Conservation (phyloP, 2,329 filamentous ascomycete species). For the Ceratocystis destructans region DNA sequence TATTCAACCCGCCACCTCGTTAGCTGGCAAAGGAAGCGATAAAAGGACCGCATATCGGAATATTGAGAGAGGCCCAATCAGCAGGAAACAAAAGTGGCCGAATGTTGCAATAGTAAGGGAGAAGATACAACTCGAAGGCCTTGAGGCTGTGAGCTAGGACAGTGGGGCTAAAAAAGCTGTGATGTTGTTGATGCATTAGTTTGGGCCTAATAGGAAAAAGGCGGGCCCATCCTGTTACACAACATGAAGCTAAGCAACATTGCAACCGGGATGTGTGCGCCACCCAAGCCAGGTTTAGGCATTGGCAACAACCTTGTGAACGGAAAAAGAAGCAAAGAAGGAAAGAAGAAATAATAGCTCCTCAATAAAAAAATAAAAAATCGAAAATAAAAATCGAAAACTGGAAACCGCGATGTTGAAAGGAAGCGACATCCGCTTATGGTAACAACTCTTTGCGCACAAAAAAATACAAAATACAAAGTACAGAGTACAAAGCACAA, state of each 20-base stretch:
- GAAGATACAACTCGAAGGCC: neutral
- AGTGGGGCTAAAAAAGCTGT: constrained; percentile 4
- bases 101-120: neutral
- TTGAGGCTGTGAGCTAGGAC: neutral
- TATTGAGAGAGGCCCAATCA: neutral
- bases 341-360: neutral
- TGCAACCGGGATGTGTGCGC: constrained; percentile 1
- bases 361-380: neutral
- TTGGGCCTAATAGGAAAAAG: constrained; percentile 11
- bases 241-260: constrained; percentile 14
- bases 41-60: neutral
- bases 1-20: neutral
- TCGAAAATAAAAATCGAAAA: neutral
- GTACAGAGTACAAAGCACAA: too few relatives aligned
- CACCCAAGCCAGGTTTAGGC: neutral
- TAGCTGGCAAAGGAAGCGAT: neutral
- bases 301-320: neutral
- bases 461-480: neutral
- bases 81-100: neutral
- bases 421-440: neutral
- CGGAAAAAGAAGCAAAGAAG: neutral
- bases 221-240: constrained; percentile 9
- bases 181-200: constrained; percentile 8
- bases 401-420: neutral
- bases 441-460: neutral